phyloP scores from a whole-genome alignment of 2,329 filamentous ascomycete genomes.

The Cladosporium sp. region DNA sequence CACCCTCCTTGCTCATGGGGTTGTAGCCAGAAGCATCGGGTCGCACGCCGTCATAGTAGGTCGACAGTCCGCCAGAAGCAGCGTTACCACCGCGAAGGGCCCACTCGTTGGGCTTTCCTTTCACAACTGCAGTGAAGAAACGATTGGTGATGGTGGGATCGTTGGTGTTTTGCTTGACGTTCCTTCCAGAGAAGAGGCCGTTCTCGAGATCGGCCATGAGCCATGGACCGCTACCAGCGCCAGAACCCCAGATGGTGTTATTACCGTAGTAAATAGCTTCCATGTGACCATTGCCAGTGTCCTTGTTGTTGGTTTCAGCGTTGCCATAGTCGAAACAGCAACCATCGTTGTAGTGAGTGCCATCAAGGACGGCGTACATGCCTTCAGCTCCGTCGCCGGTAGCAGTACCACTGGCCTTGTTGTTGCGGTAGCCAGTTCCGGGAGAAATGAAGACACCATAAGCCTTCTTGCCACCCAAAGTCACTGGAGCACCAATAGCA shows the following conservation, averaged over 20 bases:
- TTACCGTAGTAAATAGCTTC: conserved; percentile 64
- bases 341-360: conserved; percentile 54
- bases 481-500: conserved; percentile 59
- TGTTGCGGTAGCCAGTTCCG: conserved; percentile 61
- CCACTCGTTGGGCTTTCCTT: conserved; percentile 55
- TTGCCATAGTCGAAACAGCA: conserved; percentile 51
- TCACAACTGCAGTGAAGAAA: conserved; percentile 56
- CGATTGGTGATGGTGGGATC: conserved; percentile 52
- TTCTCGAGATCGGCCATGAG: conserved; percentile 68
- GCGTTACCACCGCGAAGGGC: conserved; percentile 57
- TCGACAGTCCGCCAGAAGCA: conserved; percentile 51
- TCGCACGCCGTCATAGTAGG: conserved; percentile 56
- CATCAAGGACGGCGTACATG: conserved; percentile 59
- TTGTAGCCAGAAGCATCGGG: conserved; percentile 53
- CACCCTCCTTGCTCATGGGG: conserved; percentile 60
- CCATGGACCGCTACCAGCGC: conserved; percentile 60
- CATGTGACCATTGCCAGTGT: conserved; percentile 62
- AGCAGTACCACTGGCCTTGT: conserved; percentile 50
- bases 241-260: conserved; percentile 52
- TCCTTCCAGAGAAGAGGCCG: conserved; percentile 57
- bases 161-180: conserved; percentile 43
- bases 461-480: conserved; percentile 53
- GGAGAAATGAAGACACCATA: conserved; percentile 62
- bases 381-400: conserved; percentile 54
- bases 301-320: conserved; percentile 36